A percentile compares a stretch with the other conserved stretches of the same genome.
phyloP scores from a whole-genome alignment of 108 stramenopile genomes.

The Cylindrotheca closterium region DNA sequence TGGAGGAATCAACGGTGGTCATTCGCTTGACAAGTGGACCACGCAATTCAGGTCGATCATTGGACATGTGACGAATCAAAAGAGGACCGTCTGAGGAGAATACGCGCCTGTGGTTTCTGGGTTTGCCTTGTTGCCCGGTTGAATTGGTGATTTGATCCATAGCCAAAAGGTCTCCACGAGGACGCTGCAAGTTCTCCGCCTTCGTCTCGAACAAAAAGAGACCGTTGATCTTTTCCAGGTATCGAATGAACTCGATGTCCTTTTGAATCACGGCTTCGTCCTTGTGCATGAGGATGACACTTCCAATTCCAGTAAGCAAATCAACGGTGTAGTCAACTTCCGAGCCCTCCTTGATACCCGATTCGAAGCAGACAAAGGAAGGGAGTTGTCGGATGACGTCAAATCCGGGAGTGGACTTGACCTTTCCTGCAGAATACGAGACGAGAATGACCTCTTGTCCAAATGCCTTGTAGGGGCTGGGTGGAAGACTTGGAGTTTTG shows the following conservation, averaged over 20 bases:
- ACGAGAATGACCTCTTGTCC: conserved; percentile 74
- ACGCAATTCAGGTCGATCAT: conserved; percentile 77
- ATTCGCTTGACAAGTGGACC: conserved; percentile 56
- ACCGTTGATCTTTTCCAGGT: conserved; percentile 80
- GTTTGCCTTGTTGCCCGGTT: conserved; percentile 9
- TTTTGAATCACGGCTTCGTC: conserved; percentile 52
- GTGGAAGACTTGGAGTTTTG: conserved; percentile 53
- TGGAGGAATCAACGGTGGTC: conserved; percentile 79
- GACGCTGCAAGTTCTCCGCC: conserved; percentile 70
- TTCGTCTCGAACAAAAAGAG: conserved; percentile 76
- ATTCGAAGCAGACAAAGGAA: conserved; percentile 69
- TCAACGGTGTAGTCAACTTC: conserved; percentile 76
- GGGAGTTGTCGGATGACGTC: conserved; percentile 73
- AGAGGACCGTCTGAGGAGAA: conserved; percentile 71
- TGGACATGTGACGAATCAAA: conserved; percentile 72
- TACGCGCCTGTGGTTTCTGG: conserved; percentile 35
- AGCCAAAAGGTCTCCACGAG: conserved; percentile 47
- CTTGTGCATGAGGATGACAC: conserved; percentile 71
- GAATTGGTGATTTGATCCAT: not conserved
- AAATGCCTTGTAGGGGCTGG: conserved; percentile 68
- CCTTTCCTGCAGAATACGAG: conserved; percentile 64
- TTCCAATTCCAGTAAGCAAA: conserved; percentile 71
- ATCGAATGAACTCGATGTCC: conserved; percentile 81
- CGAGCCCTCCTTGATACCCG: conserved; percentile 50
- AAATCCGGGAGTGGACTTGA: conserved; percentile 71